Evolutionary conservation across 2,329 filamentous ascomycete genomes (phyloP), one percentile per base, ranked within the genome.

Genomic region (Colletotrichum tamarilloi): DNA sequence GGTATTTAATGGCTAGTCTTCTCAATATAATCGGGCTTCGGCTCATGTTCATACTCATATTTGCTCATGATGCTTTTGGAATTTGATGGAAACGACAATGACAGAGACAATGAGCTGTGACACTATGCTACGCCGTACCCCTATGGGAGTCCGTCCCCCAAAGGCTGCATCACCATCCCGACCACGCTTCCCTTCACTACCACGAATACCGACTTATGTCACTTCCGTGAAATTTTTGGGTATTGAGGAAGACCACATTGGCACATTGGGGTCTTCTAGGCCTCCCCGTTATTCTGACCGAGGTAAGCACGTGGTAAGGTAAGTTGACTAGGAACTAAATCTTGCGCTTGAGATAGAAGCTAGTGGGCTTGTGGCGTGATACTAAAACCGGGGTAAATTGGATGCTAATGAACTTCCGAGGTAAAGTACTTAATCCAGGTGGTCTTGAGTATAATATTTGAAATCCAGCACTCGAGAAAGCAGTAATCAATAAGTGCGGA

Each of bases 1-100:
- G 72, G 32, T 74, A 67, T 56, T 58, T 74, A 74, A 74, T 72
- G 16, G 26, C 53, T 63, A 63, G 14, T 63, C 26, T 59, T 58
- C 26, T 63, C 35, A 52, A 14, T 32, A 8, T 52, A 53, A 52
- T 58, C 7, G n/a, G 7, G 26, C 53, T n/a, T 26, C 24, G 26
- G 35, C 35, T 35, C 26, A 1, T 67, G 28, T 46, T 49, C n/a
- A 32, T 28, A 56, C 22, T 19, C 28, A 5, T 49, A 0, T 19
- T 16, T 7, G 1, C 2, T 28, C 16, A 9, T 11, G 12, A 19
- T n/a, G 19, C n/a, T 19, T 22, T 16, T 30, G 14, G 5, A 52
- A 6, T 4, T 4, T n/a, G 16, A 19, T 55, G 5, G 9, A 11
- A 58, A 35, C 9, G 30, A 32, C 8, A 32, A 9, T 32, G 30